Percentiles rank a stretch among this genome's conserved stretches.
These are phyloP conservation scores for Candida xyloterini DNA, from an alignment of 805 yeast species.

Conservation along the genomic window DNA sequence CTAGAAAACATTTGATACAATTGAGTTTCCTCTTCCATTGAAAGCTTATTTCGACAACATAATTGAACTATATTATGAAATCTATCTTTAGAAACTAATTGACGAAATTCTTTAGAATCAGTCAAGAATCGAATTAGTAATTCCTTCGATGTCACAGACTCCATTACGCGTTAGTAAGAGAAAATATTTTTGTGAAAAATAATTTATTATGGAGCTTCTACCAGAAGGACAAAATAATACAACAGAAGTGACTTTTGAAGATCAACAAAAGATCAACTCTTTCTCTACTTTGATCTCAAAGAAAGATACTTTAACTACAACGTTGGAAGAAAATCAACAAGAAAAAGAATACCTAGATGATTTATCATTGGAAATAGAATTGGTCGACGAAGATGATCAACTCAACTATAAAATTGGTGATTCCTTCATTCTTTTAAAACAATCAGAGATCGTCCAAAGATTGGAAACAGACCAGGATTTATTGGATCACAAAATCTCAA, in stretches of 20 bases:
- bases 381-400: conserved; percentile 72
- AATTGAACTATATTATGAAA: conserved; percentile 17
- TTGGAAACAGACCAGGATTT: conserved; percentile 60
- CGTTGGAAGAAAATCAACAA: conserved; percentile 47
- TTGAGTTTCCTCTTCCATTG: conserved; percentile 7
- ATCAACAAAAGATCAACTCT: conserved; percentile 84
- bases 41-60: conserved; percentile 6
- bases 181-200: not conserved
- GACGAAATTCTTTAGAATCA: conserved; percentile 22
- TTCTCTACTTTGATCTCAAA: conserved; percentile 79
- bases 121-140: conserved; percentile 23
- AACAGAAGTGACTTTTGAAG: conserved; percentile 71
- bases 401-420: conserved; percentile 82
- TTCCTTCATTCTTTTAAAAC: conserved; percentile 66
- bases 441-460: conserved; percentile 60
- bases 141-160: conserved; percentile 19
- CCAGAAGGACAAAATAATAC: conserved; percentile 57
- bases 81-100: conserved; percentile 21
- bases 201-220: conserved; percentile 33
- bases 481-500: conserved; percentile 48
- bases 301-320: conserved; percentile 54
- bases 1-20: conserved; percentile 17
- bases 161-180: conserved; percentile 5
- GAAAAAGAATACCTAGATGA: conserved; percentile 91
- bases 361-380: conserved; percentile 77